Evolutionary conservation across 2,329 filamentous ascomycete species (phyloP).

Genomic region (Sporothrix sp.): DNA sequence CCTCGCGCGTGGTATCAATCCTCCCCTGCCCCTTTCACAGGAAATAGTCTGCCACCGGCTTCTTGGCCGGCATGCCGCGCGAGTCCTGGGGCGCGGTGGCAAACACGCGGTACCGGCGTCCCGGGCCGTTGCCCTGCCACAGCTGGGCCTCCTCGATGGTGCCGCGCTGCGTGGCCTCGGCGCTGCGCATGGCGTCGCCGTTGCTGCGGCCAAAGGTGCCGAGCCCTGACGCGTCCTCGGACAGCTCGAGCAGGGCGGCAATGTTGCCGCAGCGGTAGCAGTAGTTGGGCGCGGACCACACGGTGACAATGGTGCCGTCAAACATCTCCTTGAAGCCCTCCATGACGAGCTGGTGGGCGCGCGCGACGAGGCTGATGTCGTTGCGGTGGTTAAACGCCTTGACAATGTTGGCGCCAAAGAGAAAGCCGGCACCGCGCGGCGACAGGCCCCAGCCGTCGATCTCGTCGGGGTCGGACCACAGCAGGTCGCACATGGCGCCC

Average conservation of each 20-base stretch:
- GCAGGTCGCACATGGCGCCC: constrained; percentile 94
- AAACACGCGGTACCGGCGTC: constrained; percentile 86
- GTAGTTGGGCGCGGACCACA: constrained; percentile 98
- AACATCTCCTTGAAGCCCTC: constrained; percentile 99
- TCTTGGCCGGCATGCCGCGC: constrained; percentile 96
- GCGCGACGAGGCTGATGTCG: constrained; percentile 81
- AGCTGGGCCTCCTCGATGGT: constrained; percentile 40
- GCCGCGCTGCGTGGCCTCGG: constrained; percentile 29
- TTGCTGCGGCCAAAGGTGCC: constrained; percentile 61
- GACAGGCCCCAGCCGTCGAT: constrained; percentile 95
- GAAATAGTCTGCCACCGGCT: constrained; percentile 96
- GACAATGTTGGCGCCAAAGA: constrained; percentile 93
- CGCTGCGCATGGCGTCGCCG: constrained; percentile 50
- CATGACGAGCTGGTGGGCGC: constrained; percentile 97
- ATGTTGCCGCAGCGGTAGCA: constrained; percentile 96
- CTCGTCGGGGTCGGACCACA: constrained; percentile 97
- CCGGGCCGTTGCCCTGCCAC: constrained; percentile 54
- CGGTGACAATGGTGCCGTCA: constrained; percentile 86
- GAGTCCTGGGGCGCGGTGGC: constrained; percentile 94
- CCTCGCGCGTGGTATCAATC: not conserved
- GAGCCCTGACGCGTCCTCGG: constrained; percentile 71
- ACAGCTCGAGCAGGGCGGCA: constrained; percentile 84
- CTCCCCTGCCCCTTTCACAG: constrained; percentile 36
- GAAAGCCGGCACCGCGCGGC: constrained; percentile 85
- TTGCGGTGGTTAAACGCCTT: constrained; percentile 94